These are phyloP conservation scores for Microbotryum silenes-acaulis DNA, from an alignment of 1,284 basidiomycete genomes.

Conservation along the genomic window DNA sequence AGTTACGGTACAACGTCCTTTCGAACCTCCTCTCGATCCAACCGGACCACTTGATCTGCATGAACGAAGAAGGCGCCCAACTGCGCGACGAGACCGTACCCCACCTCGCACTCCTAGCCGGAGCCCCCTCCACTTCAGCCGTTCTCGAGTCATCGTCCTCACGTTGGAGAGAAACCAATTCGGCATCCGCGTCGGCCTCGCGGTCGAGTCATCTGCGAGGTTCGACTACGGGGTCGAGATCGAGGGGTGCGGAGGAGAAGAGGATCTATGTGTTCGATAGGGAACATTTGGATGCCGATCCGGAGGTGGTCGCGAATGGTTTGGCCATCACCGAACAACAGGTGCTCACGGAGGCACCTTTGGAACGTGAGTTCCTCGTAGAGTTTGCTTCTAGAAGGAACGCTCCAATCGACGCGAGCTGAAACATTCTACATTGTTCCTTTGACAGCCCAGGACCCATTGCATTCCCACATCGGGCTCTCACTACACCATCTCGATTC, in stretches of 20 bases:
- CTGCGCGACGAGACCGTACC: slow-evolving; percentile 18
- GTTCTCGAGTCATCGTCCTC: neutral
- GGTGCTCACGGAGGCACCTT: slow-evolving; percentile 24
- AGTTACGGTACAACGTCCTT: slow-evolving; percentile 20
- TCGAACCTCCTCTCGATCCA: slow-evolving; percentile 23
- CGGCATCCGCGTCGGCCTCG: neutral
- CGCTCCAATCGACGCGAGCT: neutral
- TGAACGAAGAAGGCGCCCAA: slow-evolving; percentile 29
- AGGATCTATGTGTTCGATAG: slow-evolving; percentile 29
- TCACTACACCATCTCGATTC: slow-evolving; percentile 32
- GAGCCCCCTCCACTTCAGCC: slow-evolving; percentile 1
- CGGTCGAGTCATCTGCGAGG: neutral
- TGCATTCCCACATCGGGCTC: slow-evolving; percentile 30
- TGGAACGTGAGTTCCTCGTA: slow-evolving; percentile 16
- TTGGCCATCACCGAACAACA: slow-evolving; percentile 21
- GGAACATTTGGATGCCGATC: slow-evolving; percentile 30
- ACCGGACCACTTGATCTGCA: slow-evolving; percentile 27
- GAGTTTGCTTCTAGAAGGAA: too few species aligned
- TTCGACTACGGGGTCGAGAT: neutral
- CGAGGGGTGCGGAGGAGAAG: neutral
- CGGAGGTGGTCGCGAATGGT: slow-evolving; percentile 17
- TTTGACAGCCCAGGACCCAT: slow-evolving; percentile 24
- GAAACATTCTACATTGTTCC: neutral
- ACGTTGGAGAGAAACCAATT: neutral
- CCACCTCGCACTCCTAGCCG: slow-evolving; percentile 15